These are phyloP conservation scores for Aspergillus nomiae DNA, from an alignment of 2,329 filamentous ascomycete genomes.

Conservation along the genomic window DNA sequence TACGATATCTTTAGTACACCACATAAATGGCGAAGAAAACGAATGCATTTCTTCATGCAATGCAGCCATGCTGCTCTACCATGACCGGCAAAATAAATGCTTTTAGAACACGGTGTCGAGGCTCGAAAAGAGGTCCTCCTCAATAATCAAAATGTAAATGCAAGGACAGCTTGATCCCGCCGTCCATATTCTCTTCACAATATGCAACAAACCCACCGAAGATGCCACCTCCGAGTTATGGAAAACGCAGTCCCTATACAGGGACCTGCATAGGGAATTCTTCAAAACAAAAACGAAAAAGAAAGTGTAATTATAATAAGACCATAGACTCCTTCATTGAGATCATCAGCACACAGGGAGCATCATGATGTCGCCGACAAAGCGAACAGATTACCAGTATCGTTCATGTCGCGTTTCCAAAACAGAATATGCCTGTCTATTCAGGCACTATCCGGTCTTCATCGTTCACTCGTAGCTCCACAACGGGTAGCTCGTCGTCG, in stretches of 20 bases:
- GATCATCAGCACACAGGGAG: constrained; percentile 11
- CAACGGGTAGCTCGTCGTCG: constrained; percentile 42
- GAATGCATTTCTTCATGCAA: constrained; percentile 3
- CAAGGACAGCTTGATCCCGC: constrained; percentile 5
- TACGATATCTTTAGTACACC: background rate
- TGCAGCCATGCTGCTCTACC: constrained; percentile 4
- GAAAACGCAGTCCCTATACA: background rate
- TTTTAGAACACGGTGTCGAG: background rate
- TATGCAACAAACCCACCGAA: constrained; percentile 7
- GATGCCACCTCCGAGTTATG: background rate
- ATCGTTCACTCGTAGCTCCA: constrained; percentile 43
- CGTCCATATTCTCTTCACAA: constrained; percentile 7
- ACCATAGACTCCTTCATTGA: constrained; percentile 11
- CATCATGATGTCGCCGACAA: background rate
- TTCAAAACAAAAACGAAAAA: constrained; percentile 4
- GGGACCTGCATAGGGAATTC: background rate
- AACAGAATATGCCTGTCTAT: background rate
- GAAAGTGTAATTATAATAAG: constrained; percentile 6
- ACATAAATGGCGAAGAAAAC: background rate
- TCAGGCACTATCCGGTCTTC: constrained; percentile 32
- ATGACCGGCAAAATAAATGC: background rate
- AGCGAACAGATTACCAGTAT: constrained; percentile 2
- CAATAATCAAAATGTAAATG: constrained; percentile 6
- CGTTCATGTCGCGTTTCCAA: constrained; percentile 5
- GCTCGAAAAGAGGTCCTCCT: background rate